Conservation (phyloP, 495 filamentous ascomycete genomes). For the Oidiodendron maius region DNA sequence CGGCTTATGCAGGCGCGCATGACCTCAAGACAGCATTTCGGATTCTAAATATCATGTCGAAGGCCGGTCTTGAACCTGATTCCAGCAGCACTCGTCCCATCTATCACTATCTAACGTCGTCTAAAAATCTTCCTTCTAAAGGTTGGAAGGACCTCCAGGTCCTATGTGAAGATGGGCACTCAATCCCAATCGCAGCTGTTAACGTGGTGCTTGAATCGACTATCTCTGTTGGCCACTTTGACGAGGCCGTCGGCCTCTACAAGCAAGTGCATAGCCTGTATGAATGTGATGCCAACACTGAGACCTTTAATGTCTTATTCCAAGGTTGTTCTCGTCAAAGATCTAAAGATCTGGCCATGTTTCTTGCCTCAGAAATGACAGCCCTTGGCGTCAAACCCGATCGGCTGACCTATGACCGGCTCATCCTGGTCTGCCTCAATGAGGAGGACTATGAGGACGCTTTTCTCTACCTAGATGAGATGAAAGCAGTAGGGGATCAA, state of each 20-base stretch:
- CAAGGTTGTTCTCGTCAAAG: constrained; percentile 31
- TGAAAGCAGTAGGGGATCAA: constrained; percentile 28
- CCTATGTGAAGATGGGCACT: constrained; percentile 37
- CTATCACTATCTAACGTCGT: constrained; percentile 27
- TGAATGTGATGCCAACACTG: constrained; percentile 46
- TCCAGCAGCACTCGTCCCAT: constrained; percentile 54
- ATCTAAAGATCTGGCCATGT: constrained; percentile 53
- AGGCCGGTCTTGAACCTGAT: constrained; percentile 46
- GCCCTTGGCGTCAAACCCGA: constrained; percentile 55
- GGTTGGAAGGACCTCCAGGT: constrained; percentile 49
- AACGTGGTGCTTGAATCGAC: constrained; percentile 58
- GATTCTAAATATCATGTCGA: constrained; percentile 62
- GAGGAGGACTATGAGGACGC: constrained; percentile 49
- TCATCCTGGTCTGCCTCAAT: constrained; percentile 60
- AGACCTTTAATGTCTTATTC: constrained; percentile 64
- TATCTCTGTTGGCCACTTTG: constrained; percentile 33
- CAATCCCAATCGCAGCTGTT: constrained; percentile 49
- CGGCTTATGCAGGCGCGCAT: constrained; percentile 53
- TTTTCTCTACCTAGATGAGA: constrained; percentile 51
- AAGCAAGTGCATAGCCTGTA: constrained; percentile 61
- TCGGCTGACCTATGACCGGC: constrained; percentile 55
- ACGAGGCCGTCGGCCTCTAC: constrained; percentile 61
- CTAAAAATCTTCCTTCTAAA: constrained; percentile 26
- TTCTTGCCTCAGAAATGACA: constrained; percentile 69
- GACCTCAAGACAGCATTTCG: constrained; percentile 52